phyloP scores from a whole-genome alignment of 345 rosid species.

The Moricandia moricandioides region DNA sequence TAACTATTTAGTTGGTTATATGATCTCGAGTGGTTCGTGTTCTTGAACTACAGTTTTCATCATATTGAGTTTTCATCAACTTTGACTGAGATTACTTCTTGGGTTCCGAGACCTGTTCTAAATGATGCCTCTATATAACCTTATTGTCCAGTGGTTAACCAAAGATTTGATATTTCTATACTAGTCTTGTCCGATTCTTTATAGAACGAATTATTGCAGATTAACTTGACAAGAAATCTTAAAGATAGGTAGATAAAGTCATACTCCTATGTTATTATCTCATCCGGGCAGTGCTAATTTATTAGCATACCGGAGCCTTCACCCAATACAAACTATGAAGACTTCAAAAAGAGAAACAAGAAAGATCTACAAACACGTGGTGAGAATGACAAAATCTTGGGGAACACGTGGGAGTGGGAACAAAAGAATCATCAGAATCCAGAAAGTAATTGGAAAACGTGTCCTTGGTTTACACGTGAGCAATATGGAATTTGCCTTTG shows the following conservation, averaged over 20 bases:
- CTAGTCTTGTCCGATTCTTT: no score
- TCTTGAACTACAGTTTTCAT: background rate
- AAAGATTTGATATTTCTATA: no score
- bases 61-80: conserved; percentile 7
- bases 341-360: background rate
- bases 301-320: no score
- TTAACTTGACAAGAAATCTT: no score
- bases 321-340: background rate
- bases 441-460: background rate
- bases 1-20: background rate
- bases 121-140: no score
- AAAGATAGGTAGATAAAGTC: no score
- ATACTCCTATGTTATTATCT: no score
- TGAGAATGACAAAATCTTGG: background rate
- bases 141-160: no score
- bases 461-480: background rate
- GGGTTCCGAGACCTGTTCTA: no score
- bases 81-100: no score
- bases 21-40: background rate
- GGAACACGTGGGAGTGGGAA: background rate
- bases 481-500: background rate
- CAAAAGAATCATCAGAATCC: background rate
- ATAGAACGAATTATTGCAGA: no score
- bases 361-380: background rate
- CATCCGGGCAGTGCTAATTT: no score